These are phyloP conservation scores for Leccinum uliginosum DNA, from an alignment of 768 basidiomycete species.

Conservation along the genomic window DNA sequence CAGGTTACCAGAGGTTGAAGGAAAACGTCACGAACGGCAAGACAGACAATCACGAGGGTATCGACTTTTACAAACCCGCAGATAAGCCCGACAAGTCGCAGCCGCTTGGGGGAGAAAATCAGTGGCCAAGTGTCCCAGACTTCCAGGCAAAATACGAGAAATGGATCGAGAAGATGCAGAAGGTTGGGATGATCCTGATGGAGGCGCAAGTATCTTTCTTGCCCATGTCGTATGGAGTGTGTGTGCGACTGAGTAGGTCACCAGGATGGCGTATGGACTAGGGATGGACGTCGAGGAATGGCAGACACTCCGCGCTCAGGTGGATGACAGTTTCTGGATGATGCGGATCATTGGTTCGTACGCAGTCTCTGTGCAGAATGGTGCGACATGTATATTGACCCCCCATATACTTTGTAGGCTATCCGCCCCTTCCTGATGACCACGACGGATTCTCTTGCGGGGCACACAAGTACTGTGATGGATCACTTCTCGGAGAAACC, in stretches of 20 bases:
- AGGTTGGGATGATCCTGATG: conserved; percentile 77
- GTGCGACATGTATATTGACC: not conserved
- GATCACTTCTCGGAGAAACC: not conserved
- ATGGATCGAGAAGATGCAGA: conserved; percentile 87
- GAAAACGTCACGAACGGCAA: conserved; percentile 87
- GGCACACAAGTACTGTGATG: conserved; percentile 65
- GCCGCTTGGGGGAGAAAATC: conserved; percentile 81
- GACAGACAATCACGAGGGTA: conserved; percentile 79
- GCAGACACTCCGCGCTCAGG: conserved; percentile 57
- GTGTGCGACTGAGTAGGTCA: not conserved
- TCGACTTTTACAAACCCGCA: conserved; percentile 79
- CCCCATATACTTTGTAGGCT: conserved; percentile 46
- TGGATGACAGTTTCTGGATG: conserved; percentile 87
- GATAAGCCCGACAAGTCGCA: conserved; percentile 64
- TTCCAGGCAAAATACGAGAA: conserved; percentile 63
- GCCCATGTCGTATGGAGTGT: not conserved
- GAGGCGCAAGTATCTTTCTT: conserved; percentile 55
- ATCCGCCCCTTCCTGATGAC: conserved; percentile 78
- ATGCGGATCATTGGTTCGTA: conserved; percentile 74
- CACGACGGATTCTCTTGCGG: conserved; percentile 87
- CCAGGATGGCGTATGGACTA: conserved; percentile 78
- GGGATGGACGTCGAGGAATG: conserved; percentile 71
- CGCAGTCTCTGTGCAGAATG: not conserved
- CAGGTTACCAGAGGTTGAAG: conserved; percentile 76
- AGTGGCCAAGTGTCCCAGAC: conserved; percentile 62